Evolutionary conservation across 306 rosid species (phyloP).

Genomic region (Quercus cerris): DNA sequence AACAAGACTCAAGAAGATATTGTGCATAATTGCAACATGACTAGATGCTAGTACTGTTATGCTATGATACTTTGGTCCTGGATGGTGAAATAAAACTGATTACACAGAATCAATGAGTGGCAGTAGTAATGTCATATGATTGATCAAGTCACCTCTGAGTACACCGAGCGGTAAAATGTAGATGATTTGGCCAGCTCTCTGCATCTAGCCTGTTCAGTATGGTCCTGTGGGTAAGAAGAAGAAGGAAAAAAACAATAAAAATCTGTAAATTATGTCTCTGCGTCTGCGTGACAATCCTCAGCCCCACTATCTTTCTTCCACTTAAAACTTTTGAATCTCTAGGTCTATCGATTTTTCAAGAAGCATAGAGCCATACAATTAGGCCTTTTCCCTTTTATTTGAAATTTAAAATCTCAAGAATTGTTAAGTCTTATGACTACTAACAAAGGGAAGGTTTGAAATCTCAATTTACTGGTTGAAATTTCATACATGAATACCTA

Average conservation of each 20-base stretch:
- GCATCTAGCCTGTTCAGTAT: constrained; percentile 15
- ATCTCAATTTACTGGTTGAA: background rate
- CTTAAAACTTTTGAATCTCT: background rate
- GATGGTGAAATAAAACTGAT: background rate
- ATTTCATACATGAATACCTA: background rate
- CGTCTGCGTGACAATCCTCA: background rate
- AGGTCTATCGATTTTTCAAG: background rate
- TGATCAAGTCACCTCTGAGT: constrained; percentile 28
- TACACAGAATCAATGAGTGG: background rate
- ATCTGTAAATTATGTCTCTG: background rate
- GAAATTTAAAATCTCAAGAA: background rate
- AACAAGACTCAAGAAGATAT: background rate
- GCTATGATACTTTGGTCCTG: background rate
- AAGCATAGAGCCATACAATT: background rate
- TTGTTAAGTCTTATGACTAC: background rate
- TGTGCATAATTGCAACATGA: background rate
- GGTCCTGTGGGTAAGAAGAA: constrained; percentile 11
- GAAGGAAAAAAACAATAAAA: background rate
- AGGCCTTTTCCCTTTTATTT: background rate
- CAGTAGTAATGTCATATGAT: background rate
- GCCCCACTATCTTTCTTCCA: background rate
- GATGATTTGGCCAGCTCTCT: constrained; percentile 15
- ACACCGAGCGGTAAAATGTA: constrained; percentile 23
- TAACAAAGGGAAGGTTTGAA: background rate
- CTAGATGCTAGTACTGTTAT: background rate